These are phyloP conservation scores for Nothophytophthora sp. DNA, from an alignment of 352 stramenopile genomes.

Conservation along the genomic window DNA sequence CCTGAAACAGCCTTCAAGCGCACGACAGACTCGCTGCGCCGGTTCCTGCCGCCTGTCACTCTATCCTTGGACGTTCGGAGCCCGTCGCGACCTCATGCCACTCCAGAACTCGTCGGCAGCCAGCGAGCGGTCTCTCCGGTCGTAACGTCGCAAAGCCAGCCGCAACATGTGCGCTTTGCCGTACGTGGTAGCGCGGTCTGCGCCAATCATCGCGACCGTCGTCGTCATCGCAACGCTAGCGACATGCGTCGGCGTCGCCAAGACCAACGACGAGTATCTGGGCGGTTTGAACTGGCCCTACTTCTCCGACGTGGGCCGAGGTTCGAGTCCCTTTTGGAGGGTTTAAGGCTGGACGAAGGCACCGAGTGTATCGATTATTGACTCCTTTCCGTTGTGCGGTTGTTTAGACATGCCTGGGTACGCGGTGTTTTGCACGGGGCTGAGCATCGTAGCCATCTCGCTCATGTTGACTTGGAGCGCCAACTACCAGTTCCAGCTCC, in stretches of 20 bases:
- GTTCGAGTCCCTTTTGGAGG: slow-evolving; percentile 6
- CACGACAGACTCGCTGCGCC: too few species aligned
- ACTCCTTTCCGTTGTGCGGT: background rate
- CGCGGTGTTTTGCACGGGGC: slow-evolving; percentile 38
- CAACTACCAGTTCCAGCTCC: slow-evolving; percentile 51
- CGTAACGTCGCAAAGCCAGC: background rate
- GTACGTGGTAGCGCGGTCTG: slow-evolving; percentile 12
- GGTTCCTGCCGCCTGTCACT: too few species aligned
- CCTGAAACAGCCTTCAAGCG: too few species aligned
- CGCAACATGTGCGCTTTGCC: background rate
- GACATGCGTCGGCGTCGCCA: slow-evolving; percentile 43
- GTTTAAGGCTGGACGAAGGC: background rate
- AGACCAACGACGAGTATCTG: slow-evolving; percentile 37
- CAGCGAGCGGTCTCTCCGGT: slow-evolving; percentile 1
- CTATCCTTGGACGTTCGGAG: too few species aligned
- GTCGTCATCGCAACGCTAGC: slow-evolving; percentile 38
- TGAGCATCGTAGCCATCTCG: slow-evolving; percentile 26
- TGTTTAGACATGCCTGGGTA: slow-evolving; percentile 31
- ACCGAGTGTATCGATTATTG: background rate
- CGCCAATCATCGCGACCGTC: slow-evolving; percentile 34
- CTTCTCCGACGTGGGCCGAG: slow-evolving; percentile 52
- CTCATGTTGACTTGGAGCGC: slow-evolving; percentile 41
- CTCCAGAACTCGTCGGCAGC: background rate
- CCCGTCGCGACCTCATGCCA: too few species aligned
- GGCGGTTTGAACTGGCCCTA: slow-evolving; percentile 55